Base-by-base conservation (phyloP, 75 land plant genomes). In the Chamaecyparis obtusa region DNA sequence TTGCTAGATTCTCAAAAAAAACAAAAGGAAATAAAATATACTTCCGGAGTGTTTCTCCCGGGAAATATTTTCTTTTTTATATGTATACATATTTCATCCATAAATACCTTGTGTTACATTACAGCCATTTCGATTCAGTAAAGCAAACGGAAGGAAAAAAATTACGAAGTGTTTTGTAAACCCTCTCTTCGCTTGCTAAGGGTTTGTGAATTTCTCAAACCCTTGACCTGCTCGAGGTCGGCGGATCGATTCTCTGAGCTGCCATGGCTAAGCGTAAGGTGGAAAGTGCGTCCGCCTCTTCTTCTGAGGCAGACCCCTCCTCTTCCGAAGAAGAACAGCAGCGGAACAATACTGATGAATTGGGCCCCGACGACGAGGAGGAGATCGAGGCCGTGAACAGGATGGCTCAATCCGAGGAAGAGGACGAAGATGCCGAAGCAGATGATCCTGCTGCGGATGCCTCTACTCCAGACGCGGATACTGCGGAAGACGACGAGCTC, bases 381-480 rank as follows among this genome's bases (percentile, higher is more conserved):
- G 94, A 91, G 91, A 85, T 93, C 46, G 95, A 92, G 89, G 95
- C 95, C 35, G 93, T 93, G 1, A 93, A 89, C 37, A 88, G 92
- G 57, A 14, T 92, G 5, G 90, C 88, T 19, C 91, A 27, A 21
- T 83, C 89, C 35, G 92, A 85, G 19, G 95, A 92, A 13, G 93
- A 91, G 9, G 93, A 87, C 2, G 88, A 86, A 16, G 93, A 85
- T 0, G 94, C 85, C 36, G 89, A 83, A 3, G 86, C 79, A 4
- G 54, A 44, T 1, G 51, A 87, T 46, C 78, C 86, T 4, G 55
- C 86, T 67, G 87, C 72, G 3, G 89, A 74, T 67, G 85, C 56
- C 1, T 33, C 33, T 8, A 85, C 87, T 8, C 77, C 37, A 14
- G 84, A 87, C 49, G 87, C 55, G 16, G 92, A 43, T 0, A 89